A percentile compares a stretch with the other conserved stretches of the same genome.
These are phyloP conservation scores for Globisporangium okanoganense DNA, from an alignment of 352 stramenopile species.

Conservation along the genomic window DNA sequence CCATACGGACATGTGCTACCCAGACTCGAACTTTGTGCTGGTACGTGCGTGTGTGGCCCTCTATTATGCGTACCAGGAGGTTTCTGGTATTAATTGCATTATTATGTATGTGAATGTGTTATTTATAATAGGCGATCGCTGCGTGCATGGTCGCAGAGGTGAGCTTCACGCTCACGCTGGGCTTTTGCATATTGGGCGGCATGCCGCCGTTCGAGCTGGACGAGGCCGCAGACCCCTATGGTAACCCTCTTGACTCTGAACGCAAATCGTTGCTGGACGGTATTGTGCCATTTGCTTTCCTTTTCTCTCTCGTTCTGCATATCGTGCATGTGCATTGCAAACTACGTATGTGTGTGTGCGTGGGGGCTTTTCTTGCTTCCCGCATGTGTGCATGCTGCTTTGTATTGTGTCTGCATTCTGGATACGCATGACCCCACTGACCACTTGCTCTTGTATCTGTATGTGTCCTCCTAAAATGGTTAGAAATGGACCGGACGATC, in stretches of 20 bases:
- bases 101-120: conserved; percentile 4
- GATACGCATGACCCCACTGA: conserved; percentile 7
- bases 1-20: conserved; percentile 58
- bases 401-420: conserved; percentile 3
- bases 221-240: conserved; percentile 38
- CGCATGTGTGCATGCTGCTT: background rate
- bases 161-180: conserved; percentile 66
- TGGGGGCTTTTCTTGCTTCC: background rate
- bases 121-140: conserved; percentile 36
- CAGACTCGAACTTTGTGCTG: conserved; percentile 73
- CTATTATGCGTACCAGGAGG: background rate
- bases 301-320: conserved; percentile 6
- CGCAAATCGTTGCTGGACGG: conserved; percentile 72
- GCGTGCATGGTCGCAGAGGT: conserved; percentile 61
- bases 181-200: conserved; percentile 63
- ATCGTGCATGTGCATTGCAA: conserved; percentile 9
- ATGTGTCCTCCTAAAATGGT: background rate
- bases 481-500: conserved; percentile 55
- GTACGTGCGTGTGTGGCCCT: conserved; percentile 25
- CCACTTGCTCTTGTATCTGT: conserved; percentile 8
- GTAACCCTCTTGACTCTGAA: conserved; percentile 72
- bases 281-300: conserved; percentile 25
- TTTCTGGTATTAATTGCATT: background rate
- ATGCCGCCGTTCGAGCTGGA: conserved; percentile 27
- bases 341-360: conserved; percentile 5